phyloP scores from a whole-genome alignment of 257 asterid genomes.

The Jasminum sambac region DNA sequence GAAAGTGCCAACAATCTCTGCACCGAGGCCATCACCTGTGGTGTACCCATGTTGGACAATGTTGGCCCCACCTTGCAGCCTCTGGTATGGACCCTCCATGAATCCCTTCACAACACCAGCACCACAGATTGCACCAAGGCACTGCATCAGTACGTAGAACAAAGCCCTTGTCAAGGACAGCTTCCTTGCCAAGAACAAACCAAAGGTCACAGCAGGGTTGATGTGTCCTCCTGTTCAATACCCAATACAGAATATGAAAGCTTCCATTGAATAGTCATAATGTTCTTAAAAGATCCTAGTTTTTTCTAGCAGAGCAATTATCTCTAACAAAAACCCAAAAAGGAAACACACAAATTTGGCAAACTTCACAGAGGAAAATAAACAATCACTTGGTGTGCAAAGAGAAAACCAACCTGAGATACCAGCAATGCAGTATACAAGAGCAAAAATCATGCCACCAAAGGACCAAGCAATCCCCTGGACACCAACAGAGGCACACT shows the following conservation, averaged over 20 bases:
- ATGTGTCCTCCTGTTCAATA: conserved; percentile 52
- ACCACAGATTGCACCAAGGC: conserved; percentile 55
- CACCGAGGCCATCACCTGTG: conserved; percentile 52
- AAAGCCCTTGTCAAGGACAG: conserved; percentile 47
- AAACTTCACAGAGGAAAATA: neutral
- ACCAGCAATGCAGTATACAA: conserved; percentile 58
- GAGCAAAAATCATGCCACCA: conserved; percentile 62
- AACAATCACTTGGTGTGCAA: neutral
- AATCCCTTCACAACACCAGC: conserved; percentile 56
- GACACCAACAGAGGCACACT: conserved; percentile 50
- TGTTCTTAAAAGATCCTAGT: neutral
- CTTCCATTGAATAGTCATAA: neutral
- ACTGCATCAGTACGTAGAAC: conserved; percentile 55
- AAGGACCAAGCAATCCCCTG: conserved; percentile 61
- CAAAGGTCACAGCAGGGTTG: conserved; percentile 60
- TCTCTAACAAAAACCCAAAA: neutral
- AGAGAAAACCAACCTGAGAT: conserved; percentile 40
- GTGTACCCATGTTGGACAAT: conserved; percentile 41
- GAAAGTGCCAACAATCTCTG: conserved; percentile 51
- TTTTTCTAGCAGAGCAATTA: neutral
- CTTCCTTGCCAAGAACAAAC: conserved; percentile 53
- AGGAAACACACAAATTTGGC: neutral
- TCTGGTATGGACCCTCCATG: conserved; percentile 34
- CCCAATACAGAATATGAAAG: neutral
- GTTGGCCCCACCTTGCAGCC: conserved; percentile 42